Evolutionary conservation across 257 asterid species (phyloP).

Genomic region (Ehretia macrophylla): DNA sequence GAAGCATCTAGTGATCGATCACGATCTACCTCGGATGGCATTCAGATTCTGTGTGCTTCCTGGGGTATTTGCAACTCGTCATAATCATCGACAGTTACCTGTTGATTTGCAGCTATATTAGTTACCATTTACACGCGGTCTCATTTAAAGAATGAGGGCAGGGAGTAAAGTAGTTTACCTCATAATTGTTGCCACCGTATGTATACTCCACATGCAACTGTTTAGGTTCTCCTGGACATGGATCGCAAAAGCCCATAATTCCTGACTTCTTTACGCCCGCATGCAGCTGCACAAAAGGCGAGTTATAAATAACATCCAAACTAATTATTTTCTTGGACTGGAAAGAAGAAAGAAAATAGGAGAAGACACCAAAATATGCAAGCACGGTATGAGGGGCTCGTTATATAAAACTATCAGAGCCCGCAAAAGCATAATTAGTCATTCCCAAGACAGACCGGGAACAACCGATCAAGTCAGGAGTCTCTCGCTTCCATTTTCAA

Average conservation of each 20-base stretch:
- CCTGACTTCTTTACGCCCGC: constrained; percentile 91
- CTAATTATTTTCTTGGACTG: constrained; percentile 1
- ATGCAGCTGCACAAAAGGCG: constrained; percentile 59
- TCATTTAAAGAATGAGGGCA: background rate
- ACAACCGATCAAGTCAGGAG: too few relatives aligned
- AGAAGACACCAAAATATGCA: background rate
- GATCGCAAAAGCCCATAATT: constrained; percentile 99
- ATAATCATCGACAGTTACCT: constrained; percentile 76
- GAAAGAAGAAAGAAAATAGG: background rate
- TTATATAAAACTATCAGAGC: too few relatives aligned
- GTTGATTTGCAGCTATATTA: constrained; percentile 17
- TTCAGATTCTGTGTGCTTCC: constrained; percentile 48
- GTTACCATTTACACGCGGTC: constrained; percentile 3
- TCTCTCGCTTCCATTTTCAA: too few relatives aligned
- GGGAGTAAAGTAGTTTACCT: constrained; percentile 43
- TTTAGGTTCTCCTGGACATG: constrained; percentile 89
- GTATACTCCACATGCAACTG: constrained; percentile 66
- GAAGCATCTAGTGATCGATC: too few relatives aligned
- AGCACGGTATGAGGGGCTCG: too few relatives aligned
- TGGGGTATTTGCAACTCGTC: constrained; percentile 70
- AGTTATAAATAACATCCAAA: background rate
- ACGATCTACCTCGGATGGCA: constrained; percentile 1
- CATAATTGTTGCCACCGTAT: constrained; percentile 41
- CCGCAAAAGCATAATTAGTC: too few relatives aligned
- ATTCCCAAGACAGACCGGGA: too few relatives aligned